Evolutionary conservation across 306 rosid species (phyloP), one percentile per base, ranked within the genome.

Genomic region (Malus sieversii): DNA sequence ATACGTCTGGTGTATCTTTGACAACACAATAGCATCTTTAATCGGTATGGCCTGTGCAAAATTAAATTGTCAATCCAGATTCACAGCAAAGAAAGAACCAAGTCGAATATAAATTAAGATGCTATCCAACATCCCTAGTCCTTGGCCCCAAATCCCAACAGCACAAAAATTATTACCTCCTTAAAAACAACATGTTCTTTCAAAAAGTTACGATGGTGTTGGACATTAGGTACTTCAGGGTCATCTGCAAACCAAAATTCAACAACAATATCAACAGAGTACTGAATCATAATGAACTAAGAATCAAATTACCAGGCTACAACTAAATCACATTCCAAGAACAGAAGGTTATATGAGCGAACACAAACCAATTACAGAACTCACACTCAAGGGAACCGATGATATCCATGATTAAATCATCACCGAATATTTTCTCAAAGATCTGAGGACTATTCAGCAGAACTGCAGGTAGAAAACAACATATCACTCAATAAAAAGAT

Each of bases 1-100:
- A 81, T 94, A 94, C 19, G 98, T 91, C 87, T 94, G 98, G 76
- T 94, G 98, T 84, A 94, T 94, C 94, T 88, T 94, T 44, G 97
- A 92, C 80, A 94, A 79, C 55, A 90, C 97, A 77, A 75, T 35
- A 10, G 84, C 85, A 81, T 91, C 91, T 82, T 91, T 94, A 77
- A 91, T 94, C 30, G 97, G 98, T 80, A 94, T 87, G 60, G 98
- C 98, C 98, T 94, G 74, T 78, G 80, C 75, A 52, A 81, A 68
- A 59, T 9, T 67, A 76, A 77, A 70, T 33, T 10, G 78, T 44
- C 66, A 52, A 74, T 65, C 64, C 15, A 68, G 8, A 45, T 44
- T 19, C 16, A 19, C 22, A 42, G 30, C 2, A 14, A 66, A 29
- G 29, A 60, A 76, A 40, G 18, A 45, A 69, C 25, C n/a, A 51